Evolutionary conservation across 768 basidiomycete species (phyloP), one percentile per base, ranked within the genome.

Genomic region (Gloeophyllum trabeum): DNA sequence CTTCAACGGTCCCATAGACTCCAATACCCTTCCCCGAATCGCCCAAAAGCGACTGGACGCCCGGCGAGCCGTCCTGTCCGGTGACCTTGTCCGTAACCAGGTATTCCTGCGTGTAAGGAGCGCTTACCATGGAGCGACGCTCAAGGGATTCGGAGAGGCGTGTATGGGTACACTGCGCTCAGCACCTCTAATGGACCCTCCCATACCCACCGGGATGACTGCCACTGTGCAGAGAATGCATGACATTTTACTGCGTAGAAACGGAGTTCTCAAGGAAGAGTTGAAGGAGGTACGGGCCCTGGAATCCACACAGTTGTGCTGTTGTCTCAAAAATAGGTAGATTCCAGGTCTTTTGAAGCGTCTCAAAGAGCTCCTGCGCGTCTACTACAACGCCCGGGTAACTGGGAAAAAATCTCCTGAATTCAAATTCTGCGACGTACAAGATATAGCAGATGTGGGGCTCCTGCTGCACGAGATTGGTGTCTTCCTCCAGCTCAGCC

Each of bases 381-480:
- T 55, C 1, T 58, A 48, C 36, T 60, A 54, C 39, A 48, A 58
- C 40, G 48, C 45, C 5, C 34, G 36, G 13, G 43, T 57, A 6
- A 46, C 47, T 0, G 30, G 39, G 28, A 40, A 45, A 6, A 42
- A 36, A 16, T 46, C 52, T 18, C 38, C 35, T 4, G 55, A 58
- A 5, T 45, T 57, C 39, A 47, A 50, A 21, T 58, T 47, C 41
- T 60, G 55, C 39, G 57, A 60, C 43, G 46, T 50, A 39, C 19
- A 53, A 19, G 40, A 50, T 16, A 41, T 57, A 20, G 44, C 43
- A 16, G 52, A 54, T 22, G 49, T 59, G 5, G 53, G 53, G 0
- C 37, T 59, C 19, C 43, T 44, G 20, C 47, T 57, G 21, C 59
- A 59, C 40, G 39, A 53, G 43, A 45, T 52, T 20, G 58, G 55